Conservation (phyloP, 1,139 yeast genomes). For the Hyphopichia buzzinii region DNA sequence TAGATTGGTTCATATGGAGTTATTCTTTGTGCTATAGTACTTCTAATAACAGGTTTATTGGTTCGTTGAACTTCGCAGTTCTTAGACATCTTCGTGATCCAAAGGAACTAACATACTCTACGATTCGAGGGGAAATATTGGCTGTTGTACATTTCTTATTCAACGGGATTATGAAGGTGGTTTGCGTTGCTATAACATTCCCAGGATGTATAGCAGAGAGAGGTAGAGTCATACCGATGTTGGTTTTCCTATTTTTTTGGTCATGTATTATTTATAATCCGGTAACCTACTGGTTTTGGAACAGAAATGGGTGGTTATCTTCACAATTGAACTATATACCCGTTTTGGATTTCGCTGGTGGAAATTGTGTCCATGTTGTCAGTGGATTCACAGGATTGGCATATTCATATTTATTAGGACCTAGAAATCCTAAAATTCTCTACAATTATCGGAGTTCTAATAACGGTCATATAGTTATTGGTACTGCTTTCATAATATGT, state of each 20-base stretch:
- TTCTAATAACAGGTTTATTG: slow-evolving; percentile 44
- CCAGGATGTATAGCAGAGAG: slow-evolving; percentile 61
- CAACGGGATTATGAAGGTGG: slow-evolving; percentile 50
- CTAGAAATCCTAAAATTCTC: slow-evolving; percentile 41
- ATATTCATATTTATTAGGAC: slow-evolving; percentile 59
- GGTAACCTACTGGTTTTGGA: slow-evolving; percentile 68
- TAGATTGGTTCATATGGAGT: slow-evolving; percentile 62
- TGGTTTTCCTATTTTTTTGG: slow-evolving; percentile 55
- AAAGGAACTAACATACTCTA: slow-evolving; percentile 22
- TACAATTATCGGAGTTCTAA: slow-evolving; percentile 38
- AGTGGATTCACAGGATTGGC: slow-evolving; percentile 61
- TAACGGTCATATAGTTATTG: slow-evolving; percentile 47
- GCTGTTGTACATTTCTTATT: slow-evolving; percentile 45
- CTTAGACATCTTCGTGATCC: slow-evolving; percentile 31
- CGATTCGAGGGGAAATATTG: slow-evolving; percentile 41
- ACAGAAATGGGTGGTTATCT: slow-evolving; percentile 56
- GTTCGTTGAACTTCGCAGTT: slow-evolving; percentile 45
- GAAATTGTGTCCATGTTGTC: slow-evolving; percentile 60
- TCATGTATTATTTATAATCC: slow-evolving; percentile 60
- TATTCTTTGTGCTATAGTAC: slow-evolving; percentile 51
- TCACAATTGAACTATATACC: slow-evolving; percentile 39
- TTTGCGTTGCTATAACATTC: slow-evolving; percentile 53
- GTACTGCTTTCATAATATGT: slow-evolving; percentile 41
- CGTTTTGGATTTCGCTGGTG: slow-evolving; percentile 65
- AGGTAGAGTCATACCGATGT: slow-evolving; percentile 53